phyloP scores from a whole-genome alignment of 139 green algal genomes.

The Tetradesmus lagerheimii region DNA sequence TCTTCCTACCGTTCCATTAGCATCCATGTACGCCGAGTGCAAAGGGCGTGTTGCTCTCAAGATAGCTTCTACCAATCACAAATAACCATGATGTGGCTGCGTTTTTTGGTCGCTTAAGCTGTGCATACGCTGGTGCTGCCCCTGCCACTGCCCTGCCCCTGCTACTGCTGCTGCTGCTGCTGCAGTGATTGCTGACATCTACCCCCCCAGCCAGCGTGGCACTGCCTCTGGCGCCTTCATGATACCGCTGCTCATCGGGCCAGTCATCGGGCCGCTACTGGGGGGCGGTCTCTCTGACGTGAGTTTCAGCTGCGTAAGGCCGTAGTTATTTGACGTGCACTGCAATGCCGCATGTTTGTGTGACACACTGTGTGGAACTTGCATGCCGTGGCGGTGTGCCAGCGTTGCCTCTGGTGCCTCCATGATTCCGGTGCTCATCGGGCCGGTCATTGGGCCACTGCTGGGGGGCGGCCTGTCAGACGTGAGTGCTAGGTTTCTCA shows the following conservation, averaged over 20 bases:
- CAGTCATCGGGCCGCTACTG: slow-evolving; percentile 32
- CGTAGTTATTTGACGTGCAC: too few species aligned
- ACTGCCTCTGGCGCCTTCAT: slow-evolving; percentile 21
- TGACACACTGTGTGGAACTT: too few species aligned
- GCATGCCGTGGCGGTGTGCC: too few species aligned
- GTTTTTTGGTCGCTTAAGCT: too few species aligned
- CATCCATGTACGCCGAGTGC: too few species aligned
- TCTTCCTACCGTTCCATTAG: too few species aligned
- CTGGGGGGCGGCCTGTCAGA: neutral
- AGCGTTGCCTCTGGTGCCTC: neutral
- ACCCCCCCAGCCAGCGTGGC: slow-evolving; percentile 21
- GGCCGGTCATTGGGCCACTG: slow-evolving; percentile 40
- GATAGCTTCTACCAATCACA: too few species aligned
- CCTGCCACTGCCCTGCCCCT: too few species aligned
- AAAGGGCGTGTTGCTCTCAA: too few species aligned
- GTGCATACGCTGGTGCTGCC: neutral
- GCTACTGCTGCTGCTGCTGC: neutral
- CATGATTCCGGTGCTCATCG: slow-evolving; percentile 41
- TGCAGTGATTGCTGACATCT: slow-evolving; percentile 42
- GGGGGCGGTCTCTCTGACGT: neutral
- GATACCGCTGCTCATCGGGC: slow-evolving; percentile 42
- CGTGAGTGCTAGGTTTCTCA: neutral
- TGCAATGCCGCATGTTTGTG: too few species aligned
- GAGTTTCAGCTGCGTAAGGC: too few species aligned
- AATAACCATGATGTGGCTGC: too few species aligned